These are phyloP conservation scores for Sporothrix dimorphospora DNA, from an alignment of 2,329 filamentous ascomycete species.

Conservation along the genomic window DNA sequence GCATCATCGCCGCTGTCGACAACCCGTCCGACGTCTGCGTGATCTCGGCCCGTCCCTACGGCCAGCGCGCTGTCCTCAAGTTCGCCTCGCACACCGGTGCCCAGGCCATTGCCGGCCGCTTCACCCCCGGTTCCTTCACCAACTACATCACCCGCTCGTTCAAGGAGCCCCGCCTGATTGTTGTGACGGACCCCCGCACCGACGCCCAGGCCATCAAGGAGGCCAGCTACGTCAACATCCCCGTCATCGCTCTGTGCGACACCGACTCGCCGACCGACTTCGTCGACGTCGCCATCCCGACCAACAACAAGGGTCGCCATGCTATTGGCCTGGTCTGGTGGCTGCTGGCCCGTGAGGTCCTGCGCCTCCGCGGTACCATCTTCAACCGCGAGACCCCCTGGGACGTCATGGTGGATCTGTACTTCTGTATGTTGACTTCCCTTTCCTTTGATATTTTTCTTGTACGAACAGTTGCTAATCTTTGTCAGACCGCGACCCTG, in stretches of 20 bases:
- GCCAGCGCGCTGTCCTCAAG: constrained; percentile 99
- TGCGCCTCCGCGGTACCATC: constrained; percentile 96
- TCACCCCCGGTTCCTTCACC: constrained; percentile 99
- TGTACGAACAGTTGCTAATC: constrained; percentile 31
- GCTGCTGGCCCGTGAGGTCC: constrained; percentile 99
- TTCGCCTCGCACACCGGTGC: constrained; percentile 98
- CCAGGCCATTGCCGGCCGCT: constrained; percentile 96
- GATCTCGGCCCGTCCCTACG: constrained; percentile 99
- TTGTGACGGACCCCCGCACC: constrained; percentile 99
- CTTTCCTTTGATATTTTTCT: not conserved
- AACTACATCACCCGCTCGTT: constrained; percentile 99
- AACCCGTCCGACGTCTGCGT: constrained; percentile 99
- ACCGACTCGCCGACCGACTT: constrained; percentile 99
- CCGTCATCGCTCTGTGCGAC: constrained; percentile 98
- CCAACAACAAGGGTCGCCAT: constrained; percentile 99
- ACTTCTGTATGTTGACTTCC: constrained; percentile 75
- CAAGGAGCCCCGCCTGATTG: constrained; percentile 99
- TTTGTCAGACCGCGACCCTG: constrained; percentile 83
- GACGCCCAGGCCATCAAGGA: constrained; percentile 99
- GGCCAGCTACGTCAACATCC: constrained; percentile 99
- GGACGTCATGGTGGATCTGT: constrained; percentile 99
- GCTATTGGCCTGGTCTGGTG: constrained; percentile 99
- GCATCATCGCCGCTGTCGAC: constrained; percentile 98
- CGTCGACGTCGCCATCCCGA: constrained; percentile 99
- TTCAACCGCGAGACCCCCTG: constrained; percentile 94